A percentile compares a stretch with the other conserved stretches of the same genome.
Conservation (phyloP, 1,284 basidiomycete genomes). For the Pyrrhoderma noxium region DNA sequence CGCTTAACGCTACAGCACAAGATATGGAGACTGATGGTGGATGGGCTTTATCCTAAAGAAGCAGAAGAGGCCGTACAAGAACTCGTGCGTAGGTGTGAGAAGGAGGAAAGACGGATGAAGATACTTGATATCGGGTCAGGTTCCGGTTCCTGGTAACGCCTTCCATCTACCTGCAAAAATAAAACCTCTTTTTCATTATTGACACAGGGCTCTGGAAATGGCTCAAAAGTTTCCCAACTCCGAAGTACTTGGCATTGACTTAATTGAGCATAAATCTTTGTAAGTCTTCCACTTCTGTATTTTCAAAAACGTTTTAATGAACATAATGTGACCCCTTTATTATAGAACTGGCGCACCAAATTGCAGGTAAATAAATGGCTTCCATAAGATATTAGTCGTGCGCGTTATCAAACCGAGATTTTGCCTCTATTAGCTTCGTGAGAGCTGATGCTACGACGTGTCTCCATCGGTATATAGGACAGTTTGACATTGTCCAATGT, state of each 20-base stretch:
- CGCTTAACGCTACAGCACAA: slow-evolving; percentile 16
- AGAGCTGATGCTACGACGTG: slow-evolving; percentile 5
- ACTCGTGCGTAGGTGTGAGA: neutral
- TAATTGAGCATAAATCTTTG: slow-evolving; percentile 14
- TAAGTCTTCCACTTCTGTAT: neutral
- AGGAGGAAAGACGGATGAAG: neutral
- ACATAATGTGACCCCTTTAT: neutral
- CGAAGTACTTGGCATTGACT: slow-evolving; percentile 16
- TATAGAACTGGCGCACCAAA: slow-evolving; percentile 7
- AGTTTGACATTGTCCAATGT: slow-evolving; percentile 16
- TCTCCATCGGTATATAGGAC: slow-evolving; percentile 8
- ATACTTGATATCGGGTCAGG: slow-evolving; percentile 18
- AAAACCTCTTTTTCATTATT: neutral
- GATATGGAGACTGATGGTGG: slow-evolving; percentile 16
- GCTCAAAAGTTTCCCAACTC: slow-evolving; percentile 15
- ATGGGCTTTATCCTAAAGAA: slow-evolving; percentile 12
- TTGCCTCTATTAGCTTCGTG: slow-evolving; percentile 4
- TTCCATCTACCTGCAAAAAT: neutral
- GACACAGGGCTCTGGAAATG: slow-evolving; percentile 17
- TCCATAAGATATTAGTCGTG: neutral
- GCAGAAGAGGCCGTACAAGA: slow-evolving; percentile 9
- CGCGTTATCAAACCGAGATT: neutral
- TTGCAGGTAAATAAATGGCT: slow-evolving; percentile 9
- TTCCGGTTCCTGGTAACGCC: slow-evolving; percentile 13
- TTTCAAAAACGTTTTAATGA: neutral